Conservation (phyloP, 2,329 filamentous ascomycete species). For the Cucurbitaria berberidis region DNA sequence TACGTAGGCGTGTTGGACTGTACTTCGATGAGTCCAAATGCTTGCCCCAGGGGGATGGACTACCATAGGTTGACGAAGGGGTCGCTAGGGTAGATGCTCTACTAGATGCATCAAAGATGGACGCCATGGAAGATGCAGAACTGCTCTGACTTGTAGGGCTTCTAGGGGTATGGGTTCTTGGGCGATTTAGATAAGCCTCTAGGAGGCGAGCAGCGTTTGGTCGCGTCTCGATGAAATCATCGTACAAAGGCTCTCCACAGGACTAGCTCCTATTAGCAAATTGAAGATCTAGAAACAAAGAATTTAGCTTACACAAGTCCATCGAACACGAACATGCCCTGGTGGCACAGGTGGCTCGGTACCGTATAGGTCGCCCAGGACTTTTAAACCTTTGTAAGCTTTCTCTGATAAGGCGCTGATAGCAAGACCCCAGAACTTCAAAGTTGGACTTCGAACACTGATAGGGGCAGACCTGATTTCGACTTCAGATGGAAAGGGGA, state of each 20-base stretch:
- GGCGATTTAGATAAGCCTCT: constrained; percentile 47
- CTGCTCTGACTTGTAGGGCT: constrained; percentile 30
- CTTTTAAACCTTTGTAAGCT: constrained; percentile 24
- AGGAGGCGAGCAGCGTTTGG: constrained; percentile 48
- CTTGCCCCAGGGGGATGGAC: constrained; percentile 26
- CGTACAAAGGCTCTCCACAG: constrained; percentile 45
- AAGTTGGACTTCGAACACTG: constrained; percentile 11
- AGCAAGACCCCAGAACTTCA: constrained; percentile 30
- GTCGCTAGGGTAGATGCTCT: constrained; percentile 35
- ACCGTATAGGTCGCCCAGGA: constrained; percentile 31
- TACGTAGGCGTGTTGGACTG: constrained; percentile 30
- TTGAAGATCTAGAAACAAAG: background rate
- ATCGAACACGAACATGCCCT: constrained; percentile 44
- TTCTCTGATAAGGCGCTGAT: constrained; percentile 29
- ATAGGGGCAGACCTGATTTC: constrained; percentile 25
- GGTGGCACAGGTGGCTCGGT: constrained; percentile 37
- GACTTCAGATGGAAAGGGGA: constrained; percentile 26
- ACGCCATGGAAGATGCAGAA: constrained; percentile 34
- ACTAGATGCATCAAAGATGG: constrained; percentile 35
- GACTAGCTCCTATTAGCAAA: constrained; percentile 21
- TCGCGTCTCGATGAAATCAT: constrained; percentile 48
- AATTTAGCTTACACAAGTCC: constrained; percentile 40
- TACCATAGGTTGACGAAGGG: constrained; percentile 36
- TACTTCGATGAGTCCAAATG: constrained; percentile 25
- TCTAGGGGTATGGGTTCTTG: constrained; percentile 31